phyloP scores from a whole-genome alignment of 345 rosid genomes.

The Theobroma cacao region DNA sequence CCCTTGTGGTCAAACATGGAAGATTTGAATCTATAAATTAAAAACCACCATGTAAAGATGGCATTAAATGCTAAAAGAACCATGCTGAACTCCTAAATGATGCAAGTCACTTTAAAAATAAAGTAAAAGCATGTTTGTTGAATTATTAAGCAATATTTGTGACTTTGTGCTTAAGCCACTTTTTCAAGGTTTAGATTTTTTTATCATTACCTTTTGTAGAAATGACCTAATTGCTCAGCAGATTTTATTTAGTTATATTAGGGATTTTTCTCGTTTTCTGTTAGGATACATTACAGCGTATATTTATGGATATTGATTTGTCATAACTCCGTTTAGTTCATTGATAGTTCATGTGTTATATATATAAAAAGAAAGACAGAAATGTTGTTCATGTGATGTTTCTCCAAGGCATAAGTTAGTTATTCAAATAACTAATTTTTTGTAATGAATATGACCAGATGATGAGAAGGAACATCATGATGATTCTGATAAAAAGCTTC shows the following conservation, averaged over 20 bases:
- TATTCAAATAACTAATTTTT: background rate
- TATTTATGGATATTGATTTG: background rate
- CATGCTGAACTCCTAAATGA: background rate
- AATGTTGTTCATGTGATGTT: background rate
- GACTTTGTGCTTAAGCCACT: conserved; percentile 1
- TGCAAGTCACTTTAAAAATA: background rate
- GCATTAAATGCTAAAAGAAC: background rate
- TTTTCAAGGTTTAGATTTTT: background rate
- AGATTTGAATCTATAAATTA: conserved; percentile 1
- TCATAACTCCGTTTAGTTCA: background rate
- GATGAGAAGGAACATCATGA: conserved; percentile 65
- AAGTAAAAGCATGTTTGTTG: background rate
- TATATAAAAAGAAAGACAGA: background rate
- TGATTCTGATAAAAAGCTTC: conserved; percentile 44
- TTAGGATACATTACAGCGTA: background rate
- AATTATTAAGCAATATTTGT: background rate
- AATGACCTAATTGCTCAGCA: background rate
- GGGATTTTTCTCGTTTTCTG: background rate
- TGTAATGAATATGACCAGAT: conserved; percentile 31
- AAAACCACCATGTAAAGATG: background rate
- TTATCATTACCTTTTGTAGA: background rate
- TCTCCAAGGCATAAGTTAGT: background rate
- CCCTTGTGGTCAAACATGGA: background rate
- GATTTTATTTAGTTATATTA: background rate
- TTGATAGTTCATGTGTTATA: background rate